A percentile compares a stretch with the other conserved stretches of the same genome.
Conservation (phyloP, 2,329 filamentous ascomycete genomes). For the Fusarium siculi region DNA sequence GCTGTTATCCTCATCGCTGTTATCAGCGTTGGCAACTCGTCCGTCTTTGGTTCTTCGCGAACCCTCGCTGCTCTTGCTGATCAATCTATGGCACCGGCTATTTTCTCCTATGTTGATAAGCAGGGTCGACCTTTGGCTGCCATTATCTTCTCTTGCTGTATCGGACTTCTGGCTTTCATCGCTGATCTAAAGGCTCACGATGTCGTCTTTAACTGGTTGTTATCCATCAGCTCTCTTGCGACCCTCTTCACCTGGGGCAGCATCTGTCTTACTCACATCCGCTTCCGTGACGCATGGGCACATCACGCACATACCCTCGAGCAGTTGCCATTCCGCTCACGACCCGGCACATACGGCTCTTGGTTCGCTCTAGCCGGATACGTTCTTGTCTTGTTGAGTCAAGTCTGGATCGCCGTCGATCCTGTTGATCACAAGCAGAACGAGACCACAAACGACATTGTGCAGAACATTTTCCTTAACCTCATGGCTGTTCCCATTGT, state of each 20-base stretch:
- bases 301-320: slow-evolving; percentile 72
- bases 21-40: slow-evolving; percentile 88
- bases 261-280: slow-evolving; percentile 90
- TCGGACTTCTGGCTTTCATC: slow-evolving; percentile 82
- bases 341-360: slow-evolving; percentile 80
- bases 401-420: slow-evolving; percentile 87
- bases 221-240: slow-evolving; percentile 76
- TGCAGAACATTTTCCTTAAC: slow-evolving; percentile 75
- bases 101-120: slow-evolving; percentile 84
- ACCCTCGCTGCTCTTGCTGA: slow-evolving; percentile 91
- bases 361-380: slow-evolving; percentile 84
- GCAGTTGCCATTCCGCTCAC: slow-evolving; percentile 83
- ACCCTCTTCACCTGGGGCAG: slow-evolving; percentile 83
- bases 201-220: slow-evolving; percentile 80
- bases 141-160: slow-evolving; percentile 71
- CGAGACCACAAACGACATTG: slow-evolving; percentile 55
- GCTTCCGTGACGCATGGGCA: slow-evolving; percentile 83
- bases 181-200: slow-evolving; percentile 69
- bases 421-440: slow-evolving; percentile 67
- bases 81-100: slow-evolving; percentile 80
- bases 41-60: slow-evolving; percentile 91
- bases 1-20: slow-evolving; percentile 92
- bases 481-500: slow-evolving; percentile 78
- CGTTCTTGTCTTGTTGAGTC: slow-evolving; percentile 76
- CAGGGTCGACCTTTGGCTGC: slow-evolving; percentile 81